Conservation (phyloP, 495 filamentous ascomycete genomes). For the Trichoderma erinaceum region DNA sequence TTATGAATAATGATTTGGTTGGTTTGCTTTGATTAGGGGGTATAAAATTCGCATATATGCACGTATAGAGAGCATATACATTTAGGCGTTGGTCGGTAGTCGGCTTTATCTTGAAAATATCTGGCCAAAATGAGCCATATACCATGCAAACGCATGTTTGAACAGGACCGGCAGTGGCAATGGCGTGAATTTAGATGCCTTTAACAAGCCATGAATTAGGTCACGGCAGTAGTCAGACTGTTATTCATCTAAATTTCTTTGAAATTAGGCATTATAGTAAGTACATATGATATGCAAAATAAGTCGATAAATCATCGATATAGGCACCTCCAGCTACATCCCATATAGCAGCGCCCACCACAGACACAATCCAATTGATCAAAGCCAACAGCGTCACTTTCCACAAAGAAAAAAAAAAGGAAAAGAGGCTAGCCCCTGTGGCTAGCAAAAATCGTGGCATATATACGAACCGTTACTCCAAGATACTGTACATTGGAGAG, state of each 20-base stretch:
- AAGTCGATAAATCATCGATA: too few species aligned
- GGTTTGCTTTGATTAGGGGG: too few species aligned
- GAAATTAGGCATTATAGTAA: background rate
- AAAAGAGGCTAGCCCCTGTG: too few species aligned
- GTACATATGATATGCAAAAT: background rate
- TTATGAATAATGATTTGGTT: background rate
- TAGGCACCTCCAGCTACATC: background rate
- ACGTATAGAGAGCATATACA: background rate
- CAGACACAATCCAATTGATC: background rate
- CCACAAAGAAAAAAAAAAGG: background rate
- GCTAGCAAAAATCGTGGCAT: too few species aligned
- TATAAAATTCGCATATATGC: background rate
- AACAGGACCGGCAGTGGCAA: background rate
- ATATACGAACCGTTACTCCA: background rate
- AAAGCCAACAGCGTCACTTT: background rate
- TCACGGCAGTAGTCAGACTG: too few species aligned
- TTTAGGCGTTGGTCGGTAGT: background rate
- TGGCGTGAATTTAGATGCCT: background rate
- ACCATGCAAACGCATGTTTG: background rate
- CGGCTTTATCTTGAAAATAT: background rate
- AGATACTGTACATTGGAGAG: background rate
- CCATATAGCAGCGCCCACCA: background rate
- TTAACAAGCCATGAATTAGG: too few species aligned
- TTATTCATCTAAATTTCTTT: background rate
- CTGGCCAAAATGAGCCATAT: background rate